Percentiles rank a stretch among this genome's conserved stretches.
Conservation (phyloP, 2,329 filamentous ascomycete species). For the Neoscytalidium dimidiatum region DNA sequence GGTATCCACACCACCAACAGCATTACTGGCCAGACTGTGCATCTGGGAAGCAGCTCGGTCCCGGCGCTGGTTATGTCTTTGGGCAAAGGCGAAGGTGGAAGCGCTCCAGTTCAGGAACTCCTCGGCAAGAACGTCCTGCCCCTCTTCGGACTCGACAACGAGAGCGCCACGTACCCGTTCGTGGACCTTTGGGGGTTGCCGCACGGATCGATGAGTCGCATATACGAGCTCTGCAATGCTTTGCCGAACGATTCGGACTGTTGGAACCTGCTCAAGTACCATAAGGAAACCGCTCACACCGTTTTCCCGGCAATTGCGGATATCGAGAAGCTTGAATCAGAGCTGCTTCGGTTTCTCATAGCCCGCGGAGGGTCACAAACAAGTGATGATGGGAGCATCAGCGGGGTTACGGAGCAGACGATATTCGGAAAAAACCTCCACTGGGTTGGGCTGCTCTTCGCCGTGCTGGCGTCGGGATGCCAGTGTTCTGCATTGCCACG, state of each 20-base stretch:
- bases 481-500: constrained; percentile 60
- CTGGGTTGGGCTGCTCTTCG: constrained; percentile 62
- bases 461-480: constrained; percentile 63
- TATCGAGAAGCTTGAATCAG: constrained; percentile 55
- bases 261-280: constrained; percentile 58
- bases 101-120: constrained; percentile 57
- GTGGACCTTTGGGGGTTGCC: constrained; percentile 64
- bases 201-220: constrained; percentile 59
- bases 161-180: constrained; percentile 65
- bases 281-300: constrained; percentile 60
- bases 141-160: constrained; percentile 64
- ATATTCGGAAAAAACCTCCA: constrained; percentile 61
- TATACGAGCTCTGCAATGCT: constrained; percentile 60
- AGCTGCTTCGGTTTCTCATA: constrained; percentile 55
- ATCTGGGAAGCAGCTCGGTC: constrained; percentile 63
- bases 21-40: constrained; percentile 60
- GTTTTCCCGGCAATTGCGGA: constrained; percentile 64
- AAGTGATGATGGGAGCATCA: constrained; percentile 38
- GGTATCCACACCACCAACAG: constrained; percentile 64
- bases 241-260: constrained; percentile 61
- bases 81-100: constrained; percentile 31
- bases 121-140: constrained; percentile 61
- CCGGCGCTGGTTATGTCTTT: constrained; percentile 60
- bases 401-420: constrained; percentile 52
- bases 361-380: constrained; percentile 50